Evolutionary conservation across 495 filamentous ascomycete genomes (phyloP), one percentile per base, ranked within the genome.

Genomic region (Penicillium argentinense): DNA sequence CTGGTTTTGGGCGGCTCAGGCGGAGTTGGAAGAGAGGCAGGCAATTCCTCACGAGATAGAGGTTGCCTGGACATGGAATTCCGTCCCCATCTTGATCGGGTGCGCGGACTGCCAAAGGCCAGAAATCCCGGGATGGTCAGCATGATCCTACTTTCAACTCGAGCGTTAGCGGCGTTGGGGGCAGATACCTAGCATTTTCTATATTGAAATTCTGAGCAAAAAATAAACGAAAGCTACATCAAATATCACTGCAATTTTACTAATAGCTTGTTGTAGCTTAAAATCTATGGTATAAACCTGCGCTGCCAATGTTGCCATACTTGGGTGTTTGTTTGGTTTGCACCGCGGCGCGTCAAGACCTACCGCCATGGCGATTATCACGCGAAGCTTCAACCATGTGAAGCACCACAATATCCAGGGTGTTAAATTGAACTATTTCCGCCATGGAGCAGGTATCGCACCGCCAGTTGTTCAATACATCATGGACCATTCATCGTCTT

Each of bases 401-500:
- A 24, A 27, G 7, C 9, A 9, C 17, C 7, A 16, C 33, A 36
- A 36, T 36, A 19, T 21, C 4, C 0, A 36, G n/a, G n/a, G 3
- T 21, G 5, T 18, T 12, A 19, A 36, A 11, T 36, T 8, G 33
- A 36, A 36, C 11, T 0, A 4, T 18, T 4, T 18, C 33, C 9
- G 43, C 21, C 32, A 69, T 73, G 67, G 58, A 58, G 25, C 45
- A 45, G 45, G 41, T 54, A 39, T 58, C 38, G n/a, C 39, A 50
- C 5, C 38, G 42, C n/a, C 62, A 68, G 19, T 67, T 83, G 23
- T 74, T 80, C 42, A 76, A 78, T 39, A 76, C 75, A 1, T 79
- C 76, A 7, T 83, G 77, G 68, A 75, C 72, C 7, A 51, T 76
- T n/a, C 68, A 82, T 53, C 74, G 77, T 27, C 66, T 83, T 28